These are phyloP conservation scores for Ailanthus altissimus DNA, from an alignment of 345 rosid species.

Conservation along the genomic window DNA sequence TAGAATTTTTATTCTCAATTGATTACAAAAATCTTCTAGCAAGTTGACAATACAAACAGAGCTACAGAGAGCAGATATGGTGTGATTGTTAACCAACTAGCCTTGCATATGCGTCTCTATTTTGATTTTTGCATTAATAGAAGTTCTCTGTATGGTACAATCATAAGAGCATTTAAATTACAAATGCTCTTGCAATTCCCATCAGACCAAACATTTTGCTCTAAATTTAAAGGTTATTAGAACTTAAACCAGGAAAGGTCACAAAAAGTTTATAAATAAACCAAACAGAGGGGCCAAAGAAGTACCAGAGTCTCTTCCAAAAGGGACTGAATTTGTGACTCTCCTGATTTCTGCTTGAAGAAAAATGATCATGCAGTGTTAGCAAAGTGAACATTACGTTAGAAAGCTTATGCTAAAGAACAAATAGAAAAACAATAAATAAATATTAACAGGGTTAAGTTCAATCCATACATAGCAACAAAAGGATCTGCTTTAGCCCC, in stretches of 20 bases:
- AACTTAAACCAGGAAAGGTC: not conserved
- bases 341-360: slow-evolving; percentile 33
- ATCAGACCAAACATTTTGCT: not conserved
- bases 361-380: not conserved
- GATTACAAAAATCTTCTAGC: not conserved
- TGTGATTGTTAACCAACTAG: too few species aligned
- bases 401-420: not conserved
- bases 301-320: slow-evolving; percentile 41
- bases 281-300: not conserved
- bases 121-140: too few species aligned
- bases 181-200: not conserved
- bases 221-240: not conserved
- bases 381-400: not conserved
- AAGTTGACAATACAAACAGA: not conserved
- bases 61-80: not conserved
- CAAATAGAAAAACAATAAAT: not conserved
- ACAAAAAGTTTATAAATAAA: not conserved
- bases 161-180: too few species aligned
- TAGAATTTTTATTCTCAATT: not conserved
- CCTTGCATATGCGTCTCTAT: too few species aligned
- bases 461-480: slow-evolving; percentile 23
- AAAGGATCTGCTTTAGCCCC: slow-evolving; percentile 44
- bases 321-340: slow-evolving; percentile 15
- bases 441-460: not conserved
- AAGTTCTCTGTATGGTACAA: not conserved